phyloP scores from a whole-genome alignment of 1,284 basidiomycete genomes.

The Cutaneotrichosporon cutaneum region DNA sequence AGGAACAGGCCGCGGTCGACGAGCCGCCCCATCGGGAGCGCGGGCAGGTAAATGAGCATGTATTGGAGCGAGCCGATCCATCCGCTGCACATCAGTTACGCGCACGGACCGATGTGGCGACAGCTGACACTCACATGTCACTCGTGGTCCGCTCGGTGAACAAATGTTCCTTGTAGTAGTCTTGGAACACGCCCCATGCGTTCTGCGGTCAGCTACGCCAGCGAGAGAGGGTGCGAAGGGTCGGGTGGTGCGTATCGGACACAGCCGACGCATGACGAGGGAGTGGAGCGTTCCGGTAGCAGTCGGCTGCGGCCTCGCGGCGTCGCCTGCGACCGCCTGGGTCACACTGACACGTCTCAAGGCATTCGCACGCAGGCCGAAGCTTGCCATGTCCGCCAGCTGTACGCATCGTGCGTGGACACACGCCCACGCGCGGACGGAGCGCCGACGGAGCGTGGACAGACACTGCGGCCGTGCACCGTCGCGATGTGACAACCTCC shows the following conservation, averaged over 20 bases:
- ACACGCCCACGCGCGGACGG: too few species aligned
- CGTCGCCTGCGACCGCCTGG: background rate
- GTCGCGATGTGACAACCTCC: too few species aligned
- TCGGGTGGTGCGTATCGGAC: background rate
- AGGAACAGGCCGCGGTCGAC: conserved; percentile 61
- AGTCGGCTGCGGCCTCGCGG: background rate
- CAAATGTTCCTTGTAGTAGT: conserved; percentile 22
- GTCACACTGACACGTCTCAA: too few species aligned
- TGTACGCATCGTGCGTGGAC: too few species aligned
- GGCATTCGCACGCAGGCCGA: background rate
- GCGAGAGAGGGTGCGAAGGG: background rate
- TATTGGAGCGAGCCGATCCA: conserved; percentile 71
- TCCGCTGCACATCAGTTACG: conserved; percentile 41
- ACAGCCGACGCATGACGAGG: background rate
- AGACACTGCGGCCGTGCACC: too few species aligned
- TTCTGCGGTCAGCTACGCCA: conserved; percentile 22
- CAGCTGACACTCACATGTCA: conserved; percentile 20
- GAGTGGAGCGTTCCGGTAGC: background rate
- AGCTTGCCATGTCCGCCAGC: background rate
- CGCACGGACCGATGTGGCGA: background rate
- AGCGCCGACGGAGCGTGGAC: too few species aligned
- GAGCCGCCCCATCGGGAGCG: conserved; percentile 57
- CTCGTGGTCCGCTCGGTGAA: conserved; percentile 21
- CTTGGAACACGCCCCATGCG: conserved; percentile 31
- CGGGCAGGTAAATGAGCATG: conserved; percentile 55